Base-by-base conservation (phyloP, 192 early-diverging fungal species). In the Dissophora ornata region DNA sequence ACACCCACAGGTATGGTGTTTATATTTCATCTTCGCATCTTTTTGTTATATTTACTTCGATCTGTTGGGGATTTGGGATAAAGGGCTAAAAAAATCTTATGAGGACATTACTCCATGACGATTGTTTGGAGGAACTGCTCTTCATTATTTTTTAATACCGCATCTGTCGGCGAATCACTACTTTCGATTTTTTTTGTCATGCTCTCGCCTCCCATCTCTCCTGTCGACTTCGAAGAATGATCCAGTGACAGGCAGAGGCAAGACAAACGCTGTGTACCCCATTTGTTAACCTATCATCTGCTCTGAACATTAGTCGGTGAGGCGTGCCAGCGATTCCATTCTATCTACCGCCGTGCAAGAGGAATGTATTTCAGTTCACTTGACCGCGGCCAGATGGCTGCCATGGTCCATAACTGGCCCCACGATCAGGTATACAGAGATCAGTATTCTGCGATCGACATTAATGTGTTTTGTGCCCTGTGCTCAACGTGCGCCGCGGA, bases 391-490 rank as follows among this genome's bases (percentile, higher is more conserved):
- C 48, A 67, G 40, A 85, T 85, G 84, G 82, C 84, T 38, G 82
- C 84, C 22, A 85, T 85, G 84, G 79, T 83, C 19, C 79, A 83
- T 40, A 85, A 85, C 59, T 85, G 84, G 84, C 84, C 84, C 40
- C 84, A 85, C 36, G 84, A 85, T 67, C 82, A 85, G 71, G 84
- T 85, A 51, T 59, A 51, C 18, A 32, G 11, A 28, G 36, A 38
- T 22, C 16, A 36, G 29, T 41, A n/a, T 45, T 55, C 9, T 55
- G 16, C 49, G 41, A 21, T 65, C 18, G 38, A 11, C 13, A 15
- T 18, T 12, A 21, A 2, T 62, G 4, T 52, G 10, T 45, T 24
- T 13, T 69, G 67, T 71, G 69, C 69, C 59, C 69, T 63, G 69
- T 71, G 69, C 69, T 57, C 54, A 21, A 18, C 22, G 4, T 12